Evolutionary conservation across 2,329 filamentous ascomycete species (phyloP).

Genomic region (Claviceps maximensis): DNA sequence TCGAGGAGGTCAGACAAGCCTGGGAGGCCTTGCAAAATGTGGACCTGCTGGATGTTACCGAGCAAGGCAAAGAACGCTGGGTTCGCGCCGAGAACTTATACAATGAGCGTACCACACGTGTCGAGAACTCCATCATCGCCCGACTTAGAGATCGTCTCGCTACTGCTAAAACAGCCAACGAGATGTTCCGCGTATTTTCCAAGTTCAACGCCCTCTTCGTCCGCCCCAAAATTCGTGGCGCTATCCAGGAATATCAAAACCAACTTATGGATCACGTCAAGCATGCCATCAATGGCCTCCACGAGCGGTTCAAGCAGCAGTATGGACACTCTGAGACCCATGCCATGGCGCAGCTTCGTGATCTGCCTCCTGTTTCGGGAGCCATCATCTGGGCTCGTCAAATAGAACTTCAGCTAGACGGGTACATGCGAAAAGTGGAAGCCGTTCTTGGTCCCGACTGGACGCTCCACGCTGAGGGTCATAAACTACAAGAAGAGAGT

Average conservation of each 20-base stretch:
- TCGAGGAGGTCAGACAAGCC: slow-evolving; percentile 88
- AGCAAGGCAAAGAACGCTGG: slow-evolving; percentile 83
- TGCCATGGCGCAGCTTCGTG: slow-evolving; percentile 93
- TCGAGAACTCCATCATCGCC: slow-evolving; percentile 98
- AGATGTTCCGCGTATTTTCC: slow-evolving; percentile 99
- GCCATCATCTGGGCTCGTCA: slow-evolving; percentile 97
- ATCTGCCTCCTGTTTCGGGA: slow-evolving; percentile 88
- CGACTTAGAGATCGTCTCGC: slow-evolving; percentile 82
- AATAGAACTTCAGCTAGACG: slow-evolving; percentile 89
- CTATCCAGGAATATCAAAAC: slow-evolving; percentile 95
- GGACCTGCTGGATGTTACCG: slow-evolving; percentile 82
- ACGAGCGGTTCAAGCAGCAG: slow-evolving; percentile 96
- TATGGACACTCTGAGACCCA: slow-evolving; percentile 97
- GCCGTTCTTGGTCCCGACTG: slow-evolving; percentile 91
- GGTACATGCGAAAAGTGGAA: slow-evolving; percentile 98
- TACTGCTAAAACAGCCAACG: slow-evolving; percentile 91
- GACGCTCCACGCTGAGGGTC: slow-evolving; percentile 86
- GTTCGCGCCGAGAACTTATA: slow-evolving; percentile 90
- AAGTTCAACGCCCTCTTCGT: slow-evolving; percentile 99
- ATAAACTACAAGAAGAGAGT: slow-evolving; percentile 84
- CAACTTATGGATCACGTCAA: slow-evolving; percentile 98
- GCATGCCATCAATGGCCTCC: slow-evolving; percentile 80
- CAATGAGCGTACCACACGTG: slow-evolving; percentile 90
- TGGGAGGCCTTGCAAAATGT: slow-evolving; percentile 92
- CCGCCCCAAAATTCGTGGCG: slow-evolving; percentile 94